These are phyloP conservation scores for Coniella vitis DNA, from an alignment of 2,329 filamentous ascomycete genomes.

Conservation along the genomic window DNA sequence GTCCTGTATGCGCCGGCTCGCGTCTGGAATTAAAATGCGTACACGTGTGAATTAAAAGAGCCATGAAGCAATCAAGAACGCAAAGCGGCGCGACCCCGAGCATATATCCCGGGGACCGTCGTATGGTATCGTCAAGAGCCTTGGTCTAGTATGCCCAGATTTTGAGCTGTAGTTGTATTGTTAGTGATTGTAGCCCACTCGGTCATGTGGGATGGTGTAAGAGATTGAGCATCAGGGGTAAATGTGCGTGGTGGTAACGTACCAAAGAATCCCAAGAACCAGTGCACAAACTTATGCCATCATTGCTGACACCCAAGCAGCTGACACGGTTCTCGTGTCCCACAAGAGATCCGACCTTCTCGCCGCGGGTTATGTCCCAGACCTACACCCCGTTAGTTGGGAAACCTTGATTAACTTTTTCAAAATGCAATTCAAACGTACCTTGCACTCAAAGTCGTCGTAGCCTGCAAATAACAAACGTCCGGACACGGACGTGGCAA, in stretches of 20 bases:
- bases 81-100: slow-evolving; percentile 19
- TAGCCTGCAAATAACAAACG: slow-evolving; percentile 94
- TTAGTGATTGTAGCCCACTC: slow-evolving; percentile 22
- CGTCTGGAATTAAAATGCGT: slow-evolving; percentile 33
- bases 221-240: not conserved
- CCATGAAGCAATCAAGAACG: slow-evolving; percentile 25
- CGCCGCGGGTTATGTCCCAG: slow-evolving; percentile 93
- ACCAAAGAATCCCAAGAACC: slow-evolving; percentile 99
- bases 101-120: slow-evolving; percentile 23
- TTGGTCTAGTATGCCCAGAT: slow-evolving; percentile 70
- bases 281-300: slow-evolving; percentile 97
- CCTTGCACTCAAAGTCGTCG: slow-evolving; percentile 99
- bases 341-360: slow-evolving; percentile 93
- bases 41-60: slow-evolving; percentile 33
- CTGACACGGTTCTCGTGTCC: slow-evolving; percentile 98
- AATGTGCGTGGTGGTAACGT: slow-evolving; percentile 35
- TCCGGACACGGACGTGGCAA: slow-evolving; percentile 95
- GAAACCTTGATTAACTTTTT: not conserved
- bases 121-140: slow-evolving; percentile 19
- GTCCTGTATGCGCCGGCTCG: slow-evolving; percentile 37
- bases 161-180: slow-evolving; percentile 56
- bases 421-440: slow-evolving; percentile 35
- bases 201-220: not conserved
- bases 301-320: slow-evolving; percentile 97
- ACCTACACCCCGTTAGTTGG: slow-evolving; percentile 52